A percentile compares a stretch with the other conserved stretches of the same genome.
phyloP scores from a whole-genome alignment of 345 rosid species.

The Aurinia saxatilis region DNA sequence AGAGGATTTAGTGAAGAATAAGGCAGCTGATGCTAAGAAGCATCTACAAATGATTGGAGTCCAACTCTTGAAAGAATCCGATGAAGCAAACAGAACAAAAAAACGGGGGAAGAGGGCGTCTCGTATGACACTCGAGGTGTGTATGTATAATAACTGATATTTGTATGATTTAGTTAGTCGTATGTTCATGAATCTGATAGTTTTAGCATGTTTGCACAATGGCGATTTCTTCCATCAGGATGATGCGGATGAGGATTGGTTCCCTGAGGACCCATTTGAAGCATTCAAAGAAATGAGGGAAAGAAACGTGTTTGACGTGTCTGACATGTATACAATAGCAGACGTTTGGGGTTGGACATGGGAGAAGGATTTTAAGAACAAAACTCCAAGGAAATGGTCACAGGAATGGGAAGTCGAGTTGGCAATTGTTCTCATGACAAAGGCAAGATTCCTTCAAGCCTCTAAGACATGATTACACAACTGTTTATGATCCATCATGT shows the following conservation, averaged over 20 bases:
- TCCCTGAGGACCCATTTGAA: slow-evolving; percentile 75
- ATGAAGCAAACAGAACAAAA: slow-evolving; percentile 46
- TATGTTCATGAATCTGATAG: not conserved
- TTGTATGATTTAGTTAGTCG: not conserved
- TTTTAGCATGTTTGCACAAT: slow-evolving; percentile 3
- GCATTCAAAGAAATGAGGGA: slow-evolving; percentile 86
- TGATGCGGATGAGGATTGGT: slow-evolving; percentile 86
- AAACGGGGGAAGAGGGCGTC: slow-evolving; percentile 57
- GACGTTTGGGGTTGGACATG: slow-evolving; percentile 99
- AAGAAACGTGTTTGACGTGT: slow-evolving; percentile 63
- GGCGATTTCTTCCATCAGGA: slow-evolving; percentile 40
- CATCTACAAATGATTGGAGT: slow-evolving; percentile 94
- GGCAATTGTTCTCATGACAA: slow-evolving; percentile 66
- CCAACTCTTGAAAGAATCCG: slow-evolving; percentile 81
- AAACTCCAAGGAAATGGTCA: slow-evolving; percentile 75
- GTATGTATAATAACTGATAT: not conserved
- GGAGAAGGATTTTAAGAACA: slow-evolving; percentile 75
- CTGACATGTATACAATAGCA: slow-evolving; percentile 91
- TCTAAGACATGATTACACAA: not conserved
- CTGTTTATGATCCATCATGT: not conserved
- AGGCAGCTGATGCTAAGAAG: slow-evolving; percentile 73
- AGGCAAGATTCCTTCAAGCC: slow-evolving; percentile 44
- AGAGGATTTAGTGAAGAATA: slow-evolving; percentile 57
- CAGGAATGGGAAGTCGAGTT: slow-evolving; percentile 96
- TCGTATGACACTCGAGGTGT: slow-evolving; percentile 63